Percentiles rank a stretch among this genome's conserved stretches.
phyloP scores from a whole-genome alignment of 192 early-diverging fungal species.

The Gamsiella multidivaricata region DNA sequence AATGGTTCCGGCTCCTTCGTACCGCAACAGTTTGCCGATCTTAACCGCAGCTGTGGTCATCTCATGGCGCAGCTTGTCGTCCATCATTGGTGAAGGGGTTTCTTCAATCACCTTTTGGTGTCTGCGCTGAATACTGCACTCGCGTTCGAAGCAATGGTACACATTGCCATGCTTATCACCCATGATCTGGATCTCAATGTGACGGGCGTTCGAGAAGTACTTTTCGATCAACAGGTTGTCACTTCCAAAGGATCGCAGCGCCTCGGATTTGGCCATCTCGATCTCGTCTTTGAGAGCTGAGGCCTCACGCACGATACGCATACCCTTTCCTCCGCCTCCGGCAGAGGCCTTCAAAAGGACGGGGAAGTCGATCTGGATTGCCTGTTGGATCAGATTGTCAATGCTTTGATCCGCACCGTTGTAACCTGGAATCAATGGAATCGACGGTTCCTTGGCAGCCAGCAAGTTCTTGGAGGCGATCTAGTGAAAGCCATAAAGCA shows the following conservation, averaged over 20 bases:
- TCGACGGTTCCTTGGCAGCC: constrained; percentile 60
- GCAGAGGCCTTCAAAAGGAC: constrained; percentile 71
- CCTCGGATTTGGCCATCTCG: constrained; percentile 65
- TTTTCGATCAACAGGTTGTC: constrained; percentile 69
- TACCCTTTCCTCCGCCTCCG: constrained; percentile 75
- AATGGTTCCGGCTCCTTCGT: constrained; percentile 70
- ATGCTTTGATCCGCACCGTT: constrained; percentile 68
- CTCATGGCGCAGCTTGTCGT: constrained; percentile 52
- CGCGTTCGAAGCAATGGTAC: constrained; percentile 67
- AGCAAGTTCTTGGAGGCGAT: constrained; percentile 69
- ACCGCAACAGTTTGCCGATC: constrained; percentile 61
- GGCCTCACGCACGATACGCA: constrained; percentile 66
- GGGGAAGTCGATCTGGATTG: constrained; percentile 65
- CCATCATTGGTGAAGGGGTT: constrained; percentile 64
- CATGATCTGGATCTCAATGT: constrained; percentile 71
- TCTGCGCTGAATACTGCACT: constrained; percentile 72
- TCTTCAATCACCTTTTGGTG: constrained; percentile 78
- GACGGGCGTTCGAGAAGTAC: constrained; percentile 65
- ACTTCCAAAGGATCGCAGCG: constrained; percentile 67
- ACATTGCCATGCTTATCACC: constrained; percentile 69
- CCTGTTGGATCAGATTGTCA: constrained; percentile 61
- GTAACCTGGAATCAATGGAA: constrained; percentile 74
- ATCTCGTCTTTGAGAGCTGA: constrained; percentile 65
- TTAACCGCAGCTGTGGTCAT: constrained; percentile 62
- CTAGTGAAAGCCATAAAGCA: constrained; percentile 1